phyloP scores from a whole-genome alignment of 2,329 filamentous ascomycete species.

The Cephalotrichum gorgonifer region DNA sequence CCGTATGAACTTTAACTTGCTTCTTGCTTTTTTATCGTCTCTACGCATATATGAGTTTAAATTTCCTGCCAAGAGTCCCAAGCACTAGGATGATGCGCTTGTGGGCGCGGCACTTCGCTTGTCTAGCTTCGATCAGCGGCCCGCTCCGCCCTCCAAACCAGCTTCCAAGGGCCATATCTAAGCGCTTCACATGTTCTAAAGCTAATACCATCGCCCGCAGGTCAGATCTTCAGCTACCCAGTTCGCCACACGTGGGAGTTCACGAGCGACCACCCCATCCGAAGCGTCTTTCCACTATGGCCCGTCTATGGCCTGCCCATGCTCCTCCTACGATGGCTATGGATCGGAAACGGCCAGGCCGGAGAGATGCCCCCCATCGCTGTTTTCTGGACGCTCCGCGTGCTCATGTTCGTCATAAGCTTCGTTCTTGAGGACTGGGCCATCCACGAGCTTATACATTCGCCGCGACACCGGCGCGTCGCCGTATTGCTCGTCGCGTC shows the following conservation, averaged over 20 bases:
- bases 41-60: too few relatives aligned
- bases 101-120: too few relatives aligned
- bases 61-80: too few relatives aligned
- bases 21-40: too few relatives aligned
- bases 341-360: slow-evolving; percentile 71
- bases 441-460: slow-evolving; percentile 78
- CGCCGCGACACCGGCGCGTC: slow-evolving; percentile 58
- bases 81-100: too few relatives aligned
- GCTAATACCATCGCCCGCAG: slow-evolving; percentile 33
- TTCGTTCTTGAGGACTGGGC: slow-evolving; percentile 98
- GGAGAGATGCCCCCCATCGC: slow-evolving; percentile 70
- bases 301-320: slow-evolving; percentile 89
- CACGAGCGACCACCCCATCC: slow-evolving; percentile 75
- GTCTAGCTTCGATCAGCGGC: background rate
- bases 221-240: slow-evolving; percentile 86
- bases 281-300: slow-evolving; percentile 95
- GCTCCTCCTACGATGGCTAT: slow-evolving; percentile 85
- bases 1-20: too few relatives aligned
- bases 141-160: background rate
- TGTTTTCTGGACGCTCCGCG: slow-evolving; percentile 81
- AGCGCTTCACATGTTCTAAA: too few relatives aligned
- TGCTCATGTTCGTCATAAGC: slow-evolving; percentile 88
- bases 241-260: slow-evolving; percentile 94
- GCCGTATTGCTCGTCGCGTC: slow-evolving; percentile 82
- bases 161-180: background rate